Evolutionary conservation across 2,329 filamentous ascomycete genomes (phyloP), one percentile per base, ranked within the genome.

Genomic region (Pseudogymnoascus sp.): DNA sequence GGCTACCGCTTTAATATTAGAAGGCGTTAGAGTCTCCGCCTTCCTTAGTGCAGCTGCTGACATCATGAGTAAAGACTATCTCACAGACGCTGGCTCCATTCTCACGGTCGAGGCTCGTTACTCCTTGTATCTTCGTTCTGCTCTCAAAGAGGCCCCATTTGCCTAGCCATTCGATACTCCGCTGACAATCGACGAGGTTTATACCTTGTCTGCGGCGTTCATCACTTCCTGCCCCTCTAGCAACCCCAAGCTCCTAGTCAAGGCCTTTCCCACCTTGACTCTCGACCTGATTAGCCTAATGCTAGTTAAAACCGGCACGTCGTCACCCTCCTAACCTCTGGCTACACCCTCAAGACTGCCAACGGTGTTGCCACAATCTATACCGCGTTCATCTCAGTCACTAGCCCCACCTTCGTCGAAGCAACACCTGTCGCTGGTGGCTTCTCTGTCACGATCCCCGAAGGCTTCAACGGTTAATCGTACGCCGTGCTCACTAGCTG

Each of bases 101-200:
- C 76, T 89, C 35, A 84, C 84, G 28, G 81, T 88, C 63, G 86
- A 89, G 70, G 80, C 86, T 35, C 82, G 86, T 12, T 86, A 89
- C 76, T 82, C 81, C 1, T 77, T 86, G 3, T 87, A 86, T 75
- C 76, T 88, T 66, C 83, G 86, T 62, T 73, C 76, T 33, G 75
- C 76, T 10, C 74, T 80, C 16, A 73, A 76, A 56, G 71, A 84
- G 73, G n/a, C 73, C 4, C 83, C 85, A 2, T 86, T 84, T 69
- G 77, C 86, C 1, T 79, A 84, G 68, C 74, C 85, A 7, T 87
- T 86, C 66, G 86, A 88, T 66, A 78, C 81, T 24, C 83, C 85
- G 0, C 78, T 89, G 40, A 74, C 75, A 66, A 78, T 82, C 70
- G 81, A 86, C 73, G 75, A 81, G 68, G 84, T 89, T 60, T 87